phyloP scores from a whole-genome alignment of 1,284 basidiomycete genomes.

The Tilletiopsis washingtonensis region DNA sequence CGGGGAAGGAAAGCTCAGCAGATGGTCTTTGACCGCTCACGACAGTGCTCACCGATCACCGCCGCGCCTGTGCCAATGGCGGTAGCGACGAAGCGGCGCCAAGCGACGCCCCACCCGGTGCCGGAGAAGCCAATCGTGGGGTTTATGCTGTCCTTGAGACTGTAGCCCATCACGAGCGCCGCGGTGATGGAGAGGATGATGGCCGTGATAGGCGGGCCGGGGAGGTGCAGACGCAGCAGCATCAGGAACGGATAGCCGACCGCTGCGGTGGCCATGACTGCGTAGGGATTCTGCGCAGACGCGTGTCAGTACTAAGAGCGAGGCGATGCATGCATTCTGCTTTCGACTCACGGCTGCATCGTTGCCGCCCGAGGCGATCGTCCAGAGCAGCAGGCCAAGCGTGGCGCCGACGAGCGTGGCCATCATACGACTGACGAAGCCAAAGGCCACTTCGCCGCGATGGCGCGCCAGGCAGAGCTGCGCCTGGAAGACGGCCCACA shows the following conservation, averaged over 20 bases:
- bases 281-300: no score
- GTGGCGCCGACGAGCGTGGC: constrained; percentile 50
- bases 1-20: no score
- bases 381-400: constrained; percentile 65
- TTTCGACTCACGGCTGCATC: no score
- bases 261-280: constrained; percentile 62
- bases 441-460: constrained; percentile 38
- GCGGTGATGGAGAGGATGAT: constrained; percentile 68
- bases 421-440: constrained; percentile 28
- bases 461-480: constrained; percentile 37
- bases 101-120: constrained; percentile 51
- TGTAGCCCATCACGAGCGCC: constrained; percentile 45
- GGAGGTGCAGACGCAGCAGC: constrained; percentile 62
- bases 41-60: no score
- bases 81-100: constrained; percentile 49
- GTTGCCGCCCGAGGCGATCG: constrained; percentile 52
- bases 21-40: no score
- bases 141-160: constrained; percentile 30
- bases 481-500: constrained; percentile 45
- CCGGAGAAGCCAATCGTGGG: constrained; percentile 33
- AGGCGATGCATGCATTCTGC: no score
- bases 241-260: constrained; percentile 60
- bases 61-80: constrained; percentile 42
- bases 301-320: no score
- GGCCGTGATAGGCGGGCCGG: constrained; percentile 63